Conservation (phyloP, 495 filamentous ascomycete species). For the Aspergillus saccharolyticus region DNA sequence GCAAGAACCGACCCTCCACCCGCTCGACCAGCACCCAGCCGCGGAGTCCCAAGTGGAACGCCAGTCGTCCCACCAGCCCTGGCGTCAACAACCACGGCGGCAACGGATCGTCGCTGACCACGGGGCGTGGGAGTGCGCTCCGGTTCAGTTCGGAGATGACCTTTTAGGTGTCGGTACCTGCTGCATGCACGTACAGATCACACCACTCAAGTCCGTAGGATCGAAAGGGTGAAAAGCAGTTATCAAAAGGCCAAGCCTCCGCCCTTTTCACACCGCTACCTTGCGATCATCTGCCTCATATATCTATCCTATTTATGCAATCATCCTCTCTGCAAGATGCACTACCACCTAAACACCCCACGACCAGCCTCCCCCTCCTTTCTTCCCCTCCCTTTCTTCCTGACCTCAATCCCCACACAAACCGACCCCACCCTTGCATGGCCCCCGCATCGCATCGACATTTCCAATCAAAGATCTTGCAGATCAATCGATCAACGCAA, state of each 20-base stretch:
- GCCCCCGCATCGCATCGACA: too few species aligned
- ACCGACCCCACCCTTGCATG: neutral
- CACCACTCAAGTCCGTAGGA: too few species aligned
- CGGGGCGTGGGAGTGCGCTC: conserved; percentile 34
- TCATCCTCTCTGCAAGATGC: neutral
- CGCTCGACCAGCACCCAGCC: conserved; percentile 45
- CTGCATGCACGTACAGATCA: neutral
- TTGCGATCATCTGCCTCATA: neutral
- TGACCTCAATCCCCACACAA: neutral
- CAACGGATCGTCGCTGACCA: conserved; percentile 17
- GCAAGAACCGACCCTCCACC: conserved; percentile 44
- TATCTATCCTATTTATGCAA: neutral
- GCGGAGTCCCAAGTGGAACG: conserved; percentile 39
- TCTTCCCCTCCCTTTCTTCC: neutral
- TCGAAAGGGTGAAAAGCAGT: too few species aligned
- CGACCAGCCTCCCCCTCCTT: neutral
- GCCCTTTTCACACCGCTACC: too few species aligned
- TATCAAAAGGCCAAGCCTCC: too few species aligned
- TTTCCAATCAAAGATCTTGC: too few species aligned
- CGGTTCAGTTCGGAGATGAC: conserved; percentile 41
- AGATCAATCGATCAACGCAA: too few species aligned
- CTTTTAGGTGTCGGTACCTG: conserved; percentile 10
- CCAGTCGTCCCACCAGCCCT: conserved; percentile 44
- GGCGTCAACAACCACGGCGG: conserved; percentile 32
- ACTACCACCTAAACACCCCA: neutral